These are phyloP conservation scores for Cymbopogon flexuosus DNA, from an alignment of 202 grass and related monocot genomes.

Conservation along the genomic window DNA sequence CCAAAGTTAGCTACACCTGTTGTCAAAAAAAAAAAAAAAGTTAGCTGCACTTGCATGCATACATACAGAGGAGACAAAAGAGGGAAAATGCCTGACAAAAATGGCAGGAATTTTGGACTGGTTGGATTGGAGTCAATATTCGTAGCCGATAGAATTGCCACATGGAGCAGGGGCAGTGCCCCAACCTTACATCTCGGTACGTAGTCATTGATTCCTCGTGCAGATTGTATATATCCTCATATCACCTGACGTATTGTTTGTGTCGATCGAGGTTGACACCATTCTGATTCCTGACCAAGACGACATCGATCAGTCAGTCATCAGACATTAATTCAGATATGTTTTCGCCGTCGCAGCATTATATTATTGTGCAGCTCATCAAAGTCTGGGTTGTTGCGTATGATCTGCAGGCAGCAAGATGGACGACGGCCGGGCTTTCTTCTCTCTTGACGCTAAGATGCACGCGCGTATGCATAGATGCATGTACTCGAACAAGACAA, in stretches of 20 bases:
- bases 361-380: not conserved
- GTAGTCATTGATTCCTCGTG: not conserved
- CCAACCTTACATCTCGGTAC: not conserved
- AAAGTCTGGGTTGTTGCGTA: not conserved
- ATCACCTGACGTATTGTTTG: not conserved
- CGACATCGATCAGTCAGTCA: not conserved
- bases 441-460: not conserved
- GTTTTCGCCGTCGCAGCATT: not conserved
- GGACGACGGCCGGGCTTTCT: not conserved
- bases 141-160: conserved; percentile 8
- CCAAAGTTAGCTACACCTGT: not conserved
- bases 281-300: not conserved
- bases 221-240: no score
- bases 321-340: not conserved
- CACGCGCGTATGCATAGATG: no score
- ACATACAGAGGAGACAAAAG: not conserved
- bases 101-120: not conserved
- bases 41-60: no score
- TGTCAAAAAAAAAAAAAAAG: not conserved
- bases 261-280: not conserved
- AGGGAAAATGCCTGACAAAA: not conserved
- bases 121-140: not conserved
- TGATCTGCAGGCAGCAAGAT: not conserved
- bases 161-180: not conserved
- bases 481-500: not conserved